Conservation (phyloP, 139 green algal species). For the Mesotaenium endlicherianum region DNA sequence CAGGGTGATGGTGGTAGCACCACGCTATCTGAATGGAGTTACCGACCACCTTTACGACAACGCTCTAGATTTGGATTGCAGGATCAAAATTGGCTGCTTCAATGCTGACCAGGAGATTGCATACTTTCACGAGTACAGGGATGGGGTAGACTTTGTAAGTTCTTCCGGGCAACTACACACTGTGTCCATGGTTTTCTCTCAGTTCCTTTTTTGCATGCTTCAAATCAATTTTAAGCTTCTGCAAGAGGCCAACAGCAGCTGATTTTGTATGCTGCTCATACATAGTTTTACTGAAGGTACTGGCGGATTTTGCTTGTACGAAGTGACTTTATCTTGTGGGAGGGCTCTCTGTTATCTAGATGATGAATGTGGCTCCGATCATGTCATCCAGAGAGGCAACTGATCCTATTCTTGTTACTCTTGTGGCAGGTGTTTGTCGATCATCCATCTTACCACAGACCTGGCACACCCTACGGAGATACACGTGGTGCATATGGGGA, state of each 20-base stretch:
- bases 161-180: no score
- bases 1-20: slow-evolving; percentile 69
- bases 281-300: background rate
- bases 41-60: slow-evolving; percentile 29
- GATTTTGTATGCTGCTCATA: background rate
- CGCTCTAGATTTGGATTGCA: slow-evolving; percentile 31
- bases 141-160: slow-evolving; percentile 72
- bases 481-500: slow-evolving; percentile 72
- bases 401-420: background rate
- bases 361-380: no score
- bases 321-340: no score
- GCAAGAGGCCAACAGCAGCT: no score
- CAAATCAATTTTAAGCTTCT: no score
- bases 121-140: slow-evolving; percentile 66
- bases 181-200: background rate
- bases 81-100: slow-evolving; percentile 14
- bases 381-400: no score
- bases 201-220: no score
- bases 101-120: slow-evolving; percentile 58
- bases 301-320: no score
- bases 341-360: no score
- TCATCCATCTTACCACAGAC: slow-evolving; percentile 69
- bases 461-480: slow-evolving; percentile 71
- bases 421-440: slow-evolving; percentile 76
- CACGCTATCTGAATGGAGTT: slow-evolving; percentile 57